phyloP scores from a whole-genome alignment of 805 yeast species.

The Saccharomyces mikatae region DNA sequence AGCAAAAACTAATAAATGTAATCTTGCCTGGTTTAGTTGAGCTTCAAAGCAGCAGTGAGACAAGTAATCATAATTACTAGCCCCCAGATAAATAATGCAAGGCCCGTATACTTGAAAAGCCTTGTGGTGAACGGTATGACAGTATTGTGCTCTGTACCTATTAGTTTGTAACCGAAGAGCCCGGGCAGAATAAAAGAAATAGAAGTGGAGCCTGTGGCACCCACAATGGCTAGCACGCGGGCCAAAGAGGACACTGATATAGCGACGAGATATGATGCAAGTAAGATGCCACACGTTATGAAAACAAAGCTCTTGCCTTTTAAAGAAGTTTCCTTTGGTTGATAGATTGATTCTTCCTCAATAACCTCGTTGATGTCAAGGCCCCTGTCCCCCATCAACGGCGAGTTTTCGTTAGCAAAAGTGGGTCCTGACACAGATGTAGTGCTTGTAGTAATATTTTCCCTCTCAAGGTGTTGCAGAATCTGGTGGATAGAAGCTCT shows the following conservation, averaged over 20 bases:
- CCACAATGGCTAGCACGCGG: conserved; percentile 60
- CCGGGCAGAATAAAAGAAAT: conserved; percentile 74
- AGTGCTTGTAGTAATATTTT: not conserved
- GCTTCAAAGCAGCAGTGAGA: conserved; percentile 31
- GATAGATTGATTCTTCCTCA: conserved; percentile 27
- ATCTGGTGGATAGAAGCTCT: conserved; percentile 71
- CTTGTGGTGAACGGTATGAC: conserved; percentile 23
- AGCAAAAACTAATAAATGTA: not conserved
- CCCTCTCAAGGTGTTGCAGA: conserved; percentile 36
- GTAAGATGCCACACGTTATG: conserved; percentile 41
- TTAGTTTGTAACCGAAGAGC: conserved; percentile 46
- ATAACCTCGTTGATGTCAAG: conserved; percentile 19
- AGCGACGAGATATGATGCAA: conserved; percentile 49
- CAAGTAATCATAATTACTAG: conserved; percentile 43
- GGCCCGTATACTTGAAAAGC: conserved; percentile 31
- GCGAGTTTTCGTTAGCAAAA: conserved; percentile 3
- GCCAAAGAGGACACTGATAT: conserved; percentile 55
- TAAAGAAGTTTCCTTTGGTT: conserved; percentile 14
- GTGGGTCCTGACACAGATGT: conserved; percentile 3
- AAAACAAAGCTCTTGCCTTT: conserved; percentile 36
- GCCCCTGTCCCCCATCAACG: conserved; percentile 1
- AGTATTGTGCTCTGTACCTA: conserved; percentile 15
- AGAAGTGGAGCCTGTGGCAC: conserved; percentile 74
- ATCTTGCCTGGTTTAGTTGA: not conserved
- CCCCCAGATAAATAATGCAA: conserved; percentile 41